phyloP scores from a whole-genome alignment of 768 basidiomycete species.

The Tulasnella calospora region DNA sequence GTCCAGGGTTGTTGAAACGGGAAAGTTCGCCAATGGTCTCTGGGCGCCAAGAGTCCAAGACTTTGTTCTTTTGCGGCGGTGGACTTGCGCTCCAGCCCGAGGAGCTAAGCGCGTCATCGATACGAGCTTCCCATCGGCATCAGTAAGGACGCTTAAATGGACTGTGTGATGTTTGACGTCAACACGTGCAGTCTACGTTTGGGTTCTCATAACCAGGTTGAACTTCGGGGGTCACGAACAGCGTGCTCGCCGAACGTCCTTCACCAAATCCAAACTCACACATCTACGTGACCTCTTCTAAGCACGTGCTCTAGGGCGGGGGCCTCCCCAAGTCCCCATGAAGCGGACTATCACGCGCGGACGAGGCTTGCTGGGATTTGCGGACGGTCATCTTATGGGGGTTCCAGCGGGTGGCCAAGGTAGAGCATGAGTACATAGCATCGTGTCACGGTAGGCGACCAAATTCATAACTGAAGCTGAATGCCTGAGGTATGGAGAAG shows the following conservation, averaged over 20 bases:
- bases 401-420: not conserved
- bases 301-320: too few relatives aligned
- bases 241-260: too few relatives aligned
- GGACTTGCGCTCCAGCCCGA: not conserved
- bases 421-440: slow-evolving; percentile 2
- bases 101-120: not conserved
- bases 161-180: too few relatives aligned
- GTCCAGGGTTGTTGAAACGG: not conserved
- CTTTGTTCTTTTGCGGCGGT: not conserved
- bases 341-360: not conserved
- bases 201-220: too few relatives aligned
- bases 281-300: too few relatives aligned
- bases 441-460: slow-evolving; percentile 8
- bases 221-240: too few relatives aligned
- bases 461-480: slow-evolving; percentile 11
- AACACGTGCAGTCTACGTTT: too few relatives aligned
- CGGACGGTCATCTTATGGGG: not conserved
- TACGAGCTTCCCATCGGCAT: too few relatives aligned
- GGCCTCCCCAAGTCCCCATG: too few relatives aligned
- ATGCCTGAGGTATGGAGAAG: slow-evolving; percentile 5
- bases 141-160: too few relatives aligned
- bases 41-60: not conserved
- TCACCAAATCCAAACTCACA: too few relatives aligned
- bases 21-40: not conserved
- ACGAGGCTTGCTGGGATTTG: not conserved